Evolutionary conservation across 129 eudicot genomes (phyloP).

Genomic region (Lonicera japonica): DNA sequence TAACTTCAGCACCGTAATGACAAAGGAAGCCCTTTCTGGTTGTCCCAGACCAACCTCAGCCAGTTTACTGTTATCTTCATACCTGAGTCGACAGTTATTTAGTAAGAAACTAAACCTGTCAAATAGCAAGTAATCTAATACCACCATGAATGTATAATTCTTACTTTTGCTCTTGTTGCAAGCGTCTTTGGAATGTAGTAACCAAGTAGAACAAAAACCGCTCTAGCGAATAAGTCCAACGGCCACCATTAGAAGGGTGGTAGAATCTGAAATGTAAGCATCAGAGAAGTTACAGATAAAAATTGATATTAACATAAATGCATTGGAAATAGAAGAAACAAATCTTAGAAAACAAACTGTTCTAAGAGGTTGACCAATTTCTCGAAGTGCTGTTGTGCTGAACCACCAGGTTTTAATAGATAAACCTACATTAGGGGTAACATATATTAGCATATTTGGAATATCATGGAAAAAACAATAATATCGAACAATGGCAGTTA

Average conservation of each 20-base stretch:
- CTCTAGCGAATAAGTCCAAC: slow-evolving; percentile 92
- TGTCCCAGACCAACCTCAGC: slow-evolving; percentile 48
- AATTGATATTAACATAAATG: not conserved
- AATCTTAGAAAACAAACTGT: slow-evolving; percentile 73
- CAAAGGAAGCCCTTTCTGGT: slow-evolving; percentile 77
- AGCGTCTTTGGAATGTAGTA: slow-evolving; percentile 59
- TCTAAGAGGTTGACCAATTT: slow-evolving; percentile 97
- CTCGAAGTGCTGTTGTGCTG: slow-evolving; percentile 70
- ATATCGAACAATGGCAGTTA: slow-evolving; percentile 3
- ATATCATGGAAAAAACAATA: slow-evolving; percentile 7
- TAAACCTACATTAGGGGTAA: slow-evolving; percentile 60
- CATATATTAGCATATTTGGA: not conserved
- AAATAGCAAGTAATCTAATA: not conserved
- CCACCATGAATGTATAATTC: slow-evolving; percentile 8
- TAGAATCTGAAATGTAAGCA: slow-evolving; percentile 60
- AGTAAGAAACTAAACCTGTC: slow-evolving; percentile 8
- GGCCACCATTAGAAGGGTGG: slow-evolving; percentile 99
- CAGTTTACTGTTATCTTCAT: slow-evolving; percentile 22
- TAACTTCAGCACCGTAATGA: slow-evolving; percentile 60
- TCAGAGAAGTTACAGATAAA: slow-evolving; percentile 11
- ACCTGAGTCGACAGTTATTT: slow-evolving; percentile 43
- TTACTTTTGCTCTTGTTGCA: slow-evolving; percentile 83
- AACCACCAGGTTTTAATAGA: slow-evolving; percentile 77
- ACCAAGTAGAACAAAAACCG: slow-evolving; percentile 83
- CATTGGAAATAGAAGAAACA: slow-evolving; percentile 15